phyloP scores from a whole-genome alignment of 345 rosid genomes.

The Trapa bicornis region DNA sequence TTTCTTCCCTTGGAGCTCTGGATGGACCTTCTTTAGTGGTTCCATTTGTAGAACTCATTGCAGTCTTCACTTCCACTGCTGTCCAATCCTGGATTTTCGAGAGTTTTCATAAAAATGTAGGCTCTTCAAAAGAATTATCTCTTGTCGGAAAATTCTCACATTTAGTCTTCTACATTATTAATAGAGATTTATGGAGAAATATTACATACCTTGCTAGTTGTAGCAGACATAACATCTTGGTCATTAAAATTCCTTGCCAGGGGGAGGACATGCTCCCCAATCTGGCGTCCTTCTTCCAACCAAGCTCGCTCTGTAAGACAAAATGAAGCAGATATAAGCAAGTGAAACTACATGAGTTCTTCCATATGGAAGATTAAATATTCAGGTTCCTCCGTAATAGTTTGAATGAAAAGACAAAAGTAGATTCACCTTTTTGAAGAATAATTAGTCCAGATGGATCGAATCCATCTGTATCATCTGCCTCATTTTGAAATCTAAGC shows the following conservation, averaged over 20 bases:
- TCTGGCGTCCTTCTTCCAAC: constrained; percentile 75
- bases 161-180: not conserved
- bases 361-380: not conserved
- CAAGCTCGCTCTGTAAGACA: constrained; percentile 52
- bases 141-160: not conserved
- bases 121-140: not conserved
- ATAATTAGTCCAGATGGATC: constrained; percentile 91
- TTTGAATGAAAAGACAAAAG: not conserved
- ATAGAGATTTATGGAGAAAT: not conserved
- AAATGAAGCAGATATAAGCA: not conserved
- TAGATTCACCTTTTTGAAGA: constrained; percentile 57
- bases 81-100: constrained; percentile 39
- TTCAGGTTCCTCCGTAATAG: not conserved
- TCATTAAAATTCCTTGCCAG: constrained; percentile 74
- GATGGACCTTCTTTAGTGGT: constrained; percentile 34
- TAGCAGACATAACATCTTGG: constrained; percentile 53
- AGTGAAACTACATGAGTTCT: not conserved
- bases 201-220: constrained; percentile 34
- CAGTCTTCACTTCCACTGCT: constrained; percentile 56
- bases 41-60: constrained; percentile 26
- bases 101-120: not conserved
- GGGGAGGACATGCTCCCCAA: constrained; percentile 91
- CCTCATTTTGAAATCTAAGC: constrained; percentile 71
- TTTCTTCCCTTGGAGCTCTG: constrained; percentile 35
- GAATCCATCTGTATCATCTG: constrained; percentile 78